Conservation (phyloP, 345 rosid species). For the Geranium rotundifolium region DNA sequence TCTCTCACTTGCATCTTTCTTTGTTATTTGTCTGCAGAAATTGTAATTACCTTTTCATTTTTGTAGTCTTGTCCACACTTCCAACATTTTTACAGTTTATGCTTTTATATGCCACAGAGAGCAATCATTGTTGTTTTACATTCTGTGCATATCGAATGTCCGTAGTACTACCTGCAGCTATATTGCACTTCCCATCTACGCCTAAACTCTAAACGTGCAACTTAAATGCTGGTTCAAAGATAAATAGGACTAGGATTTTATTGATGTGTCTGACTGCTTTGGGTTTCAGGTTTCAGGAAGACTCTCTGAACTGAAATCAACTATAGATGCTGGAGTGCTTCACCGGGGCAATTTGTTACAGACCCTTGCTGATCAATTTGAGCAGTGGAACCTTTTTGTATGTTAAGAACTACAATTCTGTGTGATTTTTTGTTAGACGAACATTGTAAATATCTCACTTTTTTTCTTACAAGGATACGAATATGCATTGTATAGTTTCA, state of each 20-base stretch:
- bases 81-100: neutral
- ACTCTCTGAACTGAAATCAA: constrained; percentile 62
- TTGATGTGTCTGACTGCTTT: constrained; percentile 2
- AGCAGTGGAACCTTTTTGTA: constrained; percentile 76
- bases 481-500: neutral
- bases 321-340: constrained; percentile 55
- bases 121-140: neutral
- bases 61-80: neutral
- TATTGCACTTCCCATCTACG: neutral
- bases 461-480: neutral
- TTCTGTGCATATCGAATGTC: neutral
- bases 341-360: constrained; percentile 55
- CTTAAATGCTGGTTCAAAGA: neutral
- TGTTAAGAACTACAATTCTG: constrained; percentile 9
- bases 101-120: neutral
- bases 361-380: constrained; percentile 65
- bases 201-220: neutral
- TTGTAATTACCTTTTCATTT: neutral
- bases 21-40: neutral
- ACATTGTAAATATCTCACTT: neutral
- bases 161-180: neutral
- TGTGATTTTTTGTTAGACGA: neutral
- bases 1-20: neutral
- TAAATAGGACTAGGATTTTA: neutral
- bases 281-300: constrained; percentile 58